phyloP scores from a whole-genome alignment of 2,329 filamentous ascomycete species.

The Calonectria pseudoreteaudii region DNA sequence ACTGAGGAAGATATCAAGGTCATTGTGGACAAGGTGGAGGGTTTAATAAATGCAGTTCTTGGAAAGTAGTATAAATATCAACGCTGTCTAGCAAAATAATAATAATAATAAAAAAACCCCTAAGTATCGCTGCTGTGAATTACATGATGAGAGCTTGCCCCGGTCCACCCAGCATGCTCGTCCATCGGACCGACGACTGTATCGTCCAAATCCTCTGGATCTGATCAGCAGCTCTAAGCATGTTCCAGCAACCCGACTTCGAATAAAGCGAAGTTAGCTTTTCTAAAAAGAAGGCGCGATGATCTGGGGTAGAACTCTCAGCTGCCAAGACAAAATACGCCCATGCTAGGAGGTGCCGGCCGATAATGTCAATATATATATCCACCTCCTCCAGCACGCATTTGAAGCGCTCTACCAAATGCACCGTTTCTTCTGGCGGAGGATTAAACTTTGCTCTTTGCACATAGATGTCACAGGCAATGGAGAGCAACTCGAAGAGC shows the following conservation, averaged over 20 bases:
- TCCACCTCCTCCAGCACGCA: conserved; percentile 31
- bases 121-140: not conserved
- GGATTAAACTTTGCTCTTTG: conserved; percentile 36
- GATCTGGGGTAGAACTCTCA: conserved; percentile 33
- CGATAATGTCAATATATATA: conserved; percentile 33
- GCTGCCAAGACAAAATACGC: conserved; percentile 38
- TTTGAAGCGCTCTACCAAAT: conserved; percentile 33
- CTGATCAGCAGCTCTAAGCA: conserved; percentile 38
- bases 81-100: not conserved
- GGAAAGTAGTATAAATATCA: not conserved
- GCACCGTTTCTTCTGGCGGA: conserved; percentile 23
- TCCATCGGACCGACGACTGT: conserved; percentile 37
- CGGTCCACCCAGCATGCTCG: conserved; percentile 36
- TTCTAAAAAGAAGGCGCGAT: conserved; percentile 35
- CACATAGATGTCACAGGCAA: conserved; percentile 37
- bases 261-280: conserved; percentile 32
- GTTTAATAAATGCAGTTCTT: not conserved
- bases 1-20: conserved; percentile 39
- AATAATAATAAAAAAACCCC: not conserved
- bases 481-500: conserved; percentile 30
- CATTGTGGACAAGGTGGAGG: conserved; percentile 27
- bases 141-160: conserved; percentile 41
- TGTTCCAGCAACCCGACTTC: conserved; percentile 35
- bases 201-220: conserved; percentile 39
- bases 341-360: conserved; percentile 34